These are phyloP conservation scores for Daldinia decipiens DNA, from an alignment of 495 filamentous ascomycete genomes.

Conservation along the genomic window DNA sequence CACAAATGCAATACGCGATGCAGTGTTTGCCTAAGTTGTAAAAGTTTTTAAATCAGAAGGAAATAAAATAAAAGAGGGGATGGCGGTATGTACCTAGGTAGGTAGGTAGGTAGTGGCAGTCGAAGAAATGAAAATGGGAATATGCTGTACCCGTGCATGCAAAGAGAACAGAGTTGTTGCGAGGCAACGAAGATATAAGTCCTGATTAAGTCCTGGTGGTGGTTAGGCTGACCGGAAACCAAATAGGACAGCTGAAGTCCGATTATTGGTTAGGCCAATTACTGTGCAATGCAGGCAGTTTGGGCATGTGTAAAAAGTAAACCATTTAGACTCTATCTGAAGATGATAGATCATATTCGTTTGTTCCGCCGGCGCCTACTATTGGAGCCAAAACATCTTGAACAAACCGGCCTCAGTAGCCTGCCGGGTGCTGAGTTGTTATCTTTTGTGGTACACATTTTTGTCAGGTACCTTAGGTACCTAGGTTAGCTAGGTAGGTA, in stretches of 20 bases:
- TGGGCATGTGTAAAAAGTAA: neutral
- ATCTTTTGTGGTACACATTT: neutral
- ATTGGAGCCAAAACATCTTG: constrained; percentile 3
- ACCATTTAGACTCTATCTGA: neutral
- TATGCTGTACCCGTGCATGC: neutral
- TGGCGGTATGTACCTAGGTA: neutral
- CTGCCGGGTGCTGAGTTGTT: constrained; percentile 10
- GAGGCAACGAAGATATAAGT: neutral
- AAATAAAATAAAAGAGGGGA: neutral
- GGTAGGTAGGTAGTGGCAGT: neutral
- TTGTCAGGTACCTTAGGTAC: no score
- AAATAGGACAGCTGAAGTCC: neutral
- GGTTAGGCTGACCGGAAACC: neutral
- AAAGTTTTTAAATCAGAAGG: neutral
- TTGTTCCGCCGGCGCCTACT: neutral
- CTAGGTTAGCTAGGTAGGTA: no score
- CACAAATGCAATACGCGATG: neutral
- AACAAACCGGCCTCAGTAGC: neutral
- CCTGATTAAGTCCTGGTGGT: neutral
- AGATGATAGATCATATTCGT: constrained; percentile 15
- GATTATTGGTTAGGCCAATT: neutral
- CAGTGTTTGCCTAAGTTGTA: neutral
- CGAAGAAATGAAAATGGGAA: neutral
- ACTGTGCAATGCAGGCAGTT: neutral
- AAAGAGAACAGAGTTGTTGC: neutral